These are phyloP conservation scores for Colletotrichum orbiculare DNA, from an alignment of 2,329 filamentous ascomycete genomes.

Conservation along the genomic window DNA sequence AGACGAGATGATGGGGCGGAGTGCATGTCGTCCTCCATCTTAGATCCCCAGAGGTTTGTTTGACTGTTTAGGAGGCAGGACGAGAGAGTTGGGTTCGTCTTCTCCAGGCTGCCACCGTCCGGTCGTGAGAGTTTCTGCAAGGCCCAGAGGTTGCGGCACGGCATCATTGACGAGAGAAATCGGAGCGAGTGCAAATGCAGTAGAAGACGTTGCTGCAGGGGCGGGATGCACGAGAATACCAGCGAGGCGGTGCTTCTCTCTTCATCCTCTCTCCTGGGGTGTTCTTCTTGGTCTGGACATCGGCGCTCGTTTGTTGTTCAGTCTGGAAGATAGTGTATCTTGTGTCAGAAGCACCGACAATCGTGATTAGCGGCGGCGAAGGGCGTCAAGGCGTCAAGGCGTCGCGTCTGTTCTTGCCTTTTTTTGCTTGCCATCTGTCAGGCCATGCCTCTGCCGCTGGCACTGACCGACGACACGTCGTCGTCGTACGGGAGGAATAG, in stretches of 20 bases:
- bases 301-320: conserved; percentile 33
- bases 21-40: not conserved
- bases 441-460: not conserved
- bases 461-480: no score
- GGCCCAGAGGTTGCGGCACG: conserved; percentile 1
- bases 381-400: conserved; percentile 25
- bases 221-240: conserved; percentile 18
- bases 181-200: not conserved
- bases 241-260: conserved; percentile 30
- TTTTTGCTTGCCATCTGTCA: conserved; percentile 6
- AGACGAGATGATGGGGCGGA: conserved; percentile 35
- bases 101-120: conserved; percentile 27
- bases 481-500: not conserved
- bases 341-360: conserved; percentile 31
- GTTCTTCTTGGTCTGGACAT: conserved; percentile 26
- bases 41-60: conserved; percentile 1
- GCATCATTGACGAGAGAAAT: no score
- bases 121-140: conserved; percentile 13
- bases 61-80: no score
- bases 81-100: not conserved
- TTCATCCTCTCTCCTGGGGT: conserved; percentile 27
- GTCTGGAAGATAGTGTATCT: conserved; percentile 29
- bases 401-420: conserved; percentile 29
- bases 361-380: conserved; percentile 22
- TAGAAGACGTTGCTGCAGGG: not conserved